Evolutionary conservation across 192 early-diverging fungal species (phyloP).

Genomic region (Diversispora epigaea): DNA sequence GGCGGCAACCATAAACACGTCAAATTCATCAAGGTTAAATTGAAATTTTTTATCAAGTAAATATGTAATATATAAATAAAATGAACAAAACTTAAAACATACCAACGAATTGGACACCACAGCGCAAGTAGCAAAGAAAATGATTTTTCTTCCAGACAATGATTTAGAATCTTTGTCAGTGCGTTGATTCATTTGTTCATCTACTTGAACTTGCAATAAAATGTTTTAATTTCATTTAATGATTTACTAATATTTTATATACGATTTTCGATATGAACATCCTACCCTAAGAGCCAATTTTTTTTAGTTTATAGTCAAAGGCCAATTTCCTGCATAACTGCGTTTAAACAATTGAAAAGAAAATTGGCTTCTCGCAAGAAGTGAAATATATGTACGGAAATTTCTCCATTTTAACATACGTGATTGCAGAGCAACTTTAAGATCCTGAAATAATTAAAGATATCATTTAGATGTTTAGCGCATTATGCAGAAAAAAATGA

Average conservation of each 20-base stretch:
- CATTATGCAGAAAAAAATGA: not conserved
- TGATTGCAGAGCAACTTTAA: slow-evolving; percentile 55
- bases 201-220: slow-evolving; percentile 40
- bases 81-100: not conserved
- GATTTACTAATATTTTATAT: not conserved
- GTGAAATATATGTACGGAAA: slow-evolving; percentile 74
- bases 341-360: slow-evolving; percentile 69
- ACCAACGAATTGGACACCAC: slow-evolving; percentile 87
- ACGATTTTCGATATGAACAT: not conserved
- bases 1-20: slow-evolving; percentile 98
- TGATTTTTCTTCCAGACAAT: slow-evolving; percentile 96
- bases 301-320: slow-evolving; percentile 68
- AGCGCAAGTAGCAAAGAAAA: slow-evolving; percentile 90
- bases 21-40: slow-evolving; percentile 90
- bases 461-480: not conserved
- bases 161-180: slow-evolving; percentile 83
- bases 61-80: too few relatives aligned
- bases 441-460: slow-evolving; percentile 34
- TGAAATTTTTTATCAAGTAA: not conserved
- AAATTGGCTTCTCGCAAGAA: slow-evolving; percentile 75
- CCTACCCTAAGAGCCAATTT: slow-evolving; percentile 64
- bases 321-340: slow-evolving; percentile 78
- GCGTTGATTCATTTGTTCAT: slow-evolving; percentile 42
- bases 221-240: not conserved
- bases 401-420: slow-evolving; percentile 64